Conservation (phyloP, 208 protist species). For the Dictyostelium gargantuum region DNA sequence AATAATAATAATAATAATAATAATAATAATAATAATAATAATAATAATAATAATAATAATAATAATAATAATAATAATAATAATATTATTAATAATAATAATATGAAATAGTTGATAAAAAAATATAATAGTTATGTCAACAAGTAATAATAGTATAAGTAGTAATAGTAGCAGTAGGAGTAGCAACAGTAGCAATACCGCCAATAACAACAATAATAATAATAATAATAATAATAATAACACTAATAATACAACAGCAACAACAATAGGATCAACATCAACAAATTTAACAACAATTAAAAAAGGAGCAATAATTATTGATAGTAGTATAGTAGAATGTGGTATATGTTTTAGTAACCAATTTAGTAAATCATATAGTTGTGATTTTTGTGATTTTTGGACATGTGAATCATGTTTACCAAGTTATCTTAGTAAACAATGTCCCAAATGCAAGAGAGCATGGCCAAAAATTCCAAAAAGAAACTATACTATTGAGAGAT, state of each 20-base stretch:
- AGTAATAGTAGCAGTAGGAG: neutral
- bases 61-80: too few species aligned
- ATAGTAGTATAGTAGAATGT: constrained; percentile 45
- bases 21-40: too few species aligned
- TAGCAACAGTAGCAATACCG: too few species aligned
- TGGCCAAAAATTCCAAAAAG: constrained; percentile 53
- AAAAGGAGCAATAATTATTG: neutral
- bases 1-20: too few species aligned
- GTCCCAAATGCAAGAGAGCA: constrained; percentile 44
- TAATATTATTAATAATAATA: too few species aligned
- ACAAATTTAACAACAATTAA: neutral
- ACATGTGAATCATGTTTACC: constrained; percentile 48
- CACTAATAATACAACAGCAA: neutral
- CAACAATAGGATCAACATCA: too few species aligned
- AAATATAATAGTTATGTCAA: too few species aligned
- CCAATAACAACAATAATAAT: neutral
- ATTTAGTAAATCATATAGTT: constrained; percentile 54
- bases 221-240: neutral
- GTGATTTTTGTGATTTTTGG: constrained; percentile 63
- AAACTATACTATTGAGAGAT: constrained; percentile 45
- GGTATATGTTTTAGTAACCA: constrained; percentile 34
- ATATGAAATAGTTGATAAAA: too few species aligned
- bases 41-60: too few species aligned
- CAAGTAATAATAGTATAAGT: neutral
- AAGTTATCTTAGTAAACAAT: neutral